Conservation (phyloP, 116 monocot species). For the Cymodocea nodosa region DNA sequence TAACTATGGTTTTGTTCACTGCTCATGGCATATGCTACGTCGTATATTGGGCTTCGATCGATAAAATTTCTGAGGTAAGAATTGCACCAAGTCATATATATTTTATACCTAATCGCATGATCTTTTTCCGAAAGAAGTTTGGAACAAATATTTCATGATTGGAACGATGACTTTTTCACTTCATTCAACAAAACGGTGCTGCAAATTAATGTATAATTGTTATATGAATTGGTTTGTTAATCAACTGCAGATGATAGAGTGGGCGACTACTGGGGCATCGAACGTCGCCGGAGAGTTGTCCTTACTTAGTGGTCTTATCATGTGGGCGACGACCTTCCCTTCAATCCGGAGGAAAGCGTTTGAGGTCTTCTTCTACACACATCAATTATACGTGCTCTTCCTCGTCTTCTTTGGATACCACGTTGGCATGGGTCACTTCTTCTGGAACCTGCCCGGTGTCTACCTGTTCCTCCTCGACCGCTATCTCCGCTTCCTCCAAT, state of each 20-base stretch:
- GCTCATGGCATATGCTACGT: slow-evolving; percentile 45
- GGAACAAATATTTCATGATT: background rate
- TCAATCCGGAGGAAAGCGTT: slow-evolving; percentile 52
- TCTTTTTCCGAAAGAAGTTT: background rate
- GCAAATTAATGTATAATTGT: no score
- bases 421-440: slow-evolving; percentile 37
- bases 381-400: slow-evolving; percentile 53
- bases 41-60: slow-evolving; percentile 40
- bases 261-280: slow-evolving; percentile 24
- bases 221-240: no score
- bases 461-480: slow-evolving; percentile 72
- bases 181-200: background rate
- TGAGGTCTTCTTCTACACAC: slow-evolving; percentile 80
- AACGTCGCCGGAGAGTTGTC: slow-evolving; percentile 63
- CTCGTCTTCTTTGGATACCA: slow-evolving; percentile 51
- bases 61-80: slow-evolving; percentile 27
- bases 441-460: slow-evolving; percentile 40
- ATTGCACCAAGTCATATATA: no score
- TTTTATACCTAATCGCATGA: no score
- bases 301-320: slow-evolving; percentile 30
- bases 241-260: slow-evolving; percentile 39
- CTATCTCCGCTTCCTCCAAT: slow-evolving; percentile 58
- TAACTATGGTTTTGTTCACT: slow-evolving; percentile 43
- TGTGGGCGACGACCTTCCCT: slow-evolving; percentile 55
- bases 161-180: background rate